Conservation (phyloP, 345 rosid species). For the Boechera stricta region DNA sequence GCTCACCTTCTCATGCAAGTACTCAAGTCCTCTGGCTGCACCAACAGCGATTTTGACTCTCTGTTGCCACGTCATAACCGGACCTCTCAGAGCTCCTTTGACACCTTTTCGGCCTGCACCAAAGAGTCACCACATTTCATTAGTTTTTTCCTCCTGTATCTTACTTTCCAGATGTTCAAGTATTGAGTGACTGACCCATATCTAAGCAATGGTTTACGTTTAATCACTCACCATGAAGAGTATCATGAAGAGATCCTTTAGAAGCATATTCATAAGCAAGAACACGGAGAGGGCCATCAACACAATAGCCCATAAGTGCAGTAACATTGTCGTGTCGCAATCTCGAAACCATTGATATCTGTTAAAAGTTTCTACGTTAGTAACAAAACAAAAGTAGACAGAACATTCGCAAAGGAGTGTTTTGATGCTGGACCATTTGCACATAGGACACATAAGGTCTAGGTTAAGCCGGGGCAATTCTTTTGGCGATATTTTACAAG, state of each 20-base stretch:
- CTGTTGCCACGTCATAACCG: constrained; percentile 86
- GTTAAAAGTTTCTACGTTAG: constrained; percentile 10
- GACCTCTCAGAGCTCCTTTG: constrained; percentile 86
- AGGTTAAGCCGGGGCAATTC: not conserved
- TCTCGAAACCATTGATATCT: constrained; percentile 90
- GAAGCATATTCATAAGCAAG: constrained; percentile 89
- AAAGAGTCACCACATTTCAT: constrained; percentile 16
- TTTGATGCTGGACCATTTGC: not conserved
- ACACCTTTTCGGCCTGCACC: constrained; percentile 80
- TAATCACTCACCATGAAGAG: constrained; percentile 69
- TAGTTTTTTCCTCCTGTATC: not conserved
- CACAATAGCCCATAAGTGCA: constrained; percentile 77
- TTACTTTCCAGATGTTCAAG: constrained; percentile 4
- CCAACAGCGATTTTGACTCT: constrained; percentile 92
- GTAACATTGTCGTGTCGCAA: constrained; percentile 74
- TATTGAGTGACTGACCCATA: constrained; percentile 12
- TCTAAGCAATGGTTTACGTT: constrained; percentile 1
- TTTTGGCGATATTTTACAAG: not conserved
- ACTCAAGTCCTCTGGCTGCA: constrained; percentile 93
- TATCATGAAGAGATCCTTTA: constrained; percentile 87
- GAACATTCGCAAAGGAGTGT: not conserved
- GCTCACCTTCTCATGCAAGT: constrained; percentile 83
- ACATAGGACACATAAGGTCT: not conserved
- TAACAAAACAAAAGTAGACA: constrained; percentile 11
- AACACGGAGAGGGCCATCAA: constrained; percentile 79